A percentile compares a stretch with the other conserved stretches of the same genome.
Evolutionary conservation across 352 stramenopile species (phyloP).

Genomic region (Phytophthora agathidicida): DNA sequence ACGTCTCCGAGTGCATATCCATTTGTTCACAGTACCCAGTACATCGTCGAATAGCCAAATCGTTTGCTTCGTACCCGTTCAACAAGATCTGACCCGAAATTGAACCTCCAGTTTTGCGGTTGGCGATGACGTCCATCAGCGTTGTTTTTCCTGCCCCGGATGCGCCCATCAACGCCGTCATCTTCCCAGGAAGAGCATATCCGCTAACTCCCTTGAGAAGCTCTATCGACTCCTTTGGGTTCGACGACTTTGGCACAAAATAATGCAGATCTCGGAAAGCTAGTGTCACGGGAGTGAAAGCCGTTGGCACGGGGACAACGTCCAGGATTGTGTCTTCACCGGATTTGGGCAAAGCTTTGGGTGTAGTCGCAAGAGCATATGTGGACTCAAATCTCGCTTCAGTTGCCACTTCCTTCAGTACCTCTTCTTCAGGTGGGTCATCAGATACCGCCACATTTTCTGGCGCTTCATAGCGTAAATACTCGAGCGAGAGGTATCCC

Average conservation of each 20-base stretch:
- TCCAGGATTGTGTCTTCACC: slow-evolving; percentile 17
- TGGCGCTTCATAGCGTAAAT: slow-evolving; percentile 36
- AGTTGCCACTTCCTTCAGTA: background rate
- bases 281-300: slow-evolving; percentile 28
- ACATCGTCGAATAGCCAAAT: slow-evolving; percentile 34
- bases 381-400: slow-evolving; percentile 11
- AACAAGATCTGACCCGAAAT: slow-evolving; percentile 22
- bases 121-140: slow-evolving; percentile 91
- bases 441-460: slow-evolving; percentile 21
- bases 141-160: slow-evolving; percentile 83
- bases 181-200: slow-evolving; percentile 32
- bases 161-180: slow-evolving; percentile 61
- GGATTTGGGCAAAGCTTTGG: slow-evolving; percentile 12
- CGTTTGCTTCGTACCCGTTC: slow-evolving; percentile 21
- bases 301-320: background rate
- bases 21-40: slow-evolving; percentile 77
- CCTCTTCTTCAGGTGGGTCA: background rate
- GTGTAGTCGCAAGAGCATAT: slow-evolving; percentile 23
- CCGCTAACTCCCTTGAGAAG: slow-evolving; percentile 29
- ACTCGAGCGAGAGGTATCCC: slow-evolving; percentile 43
- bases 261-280: slow-evolving; percentile 30
- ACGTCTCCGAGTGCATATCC: slow-evolving; percentile 83
- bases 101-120: slow-evolving; percentile 81
- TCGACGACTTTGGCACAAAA: slow-evolving; percentile 24
- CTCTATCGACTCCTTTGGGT: slow-evolving; percentile 21